Evolutionary conservation across 352 stramenopile species (phyloP).

Genomic region (Peronospora belbahrii): DNA sequence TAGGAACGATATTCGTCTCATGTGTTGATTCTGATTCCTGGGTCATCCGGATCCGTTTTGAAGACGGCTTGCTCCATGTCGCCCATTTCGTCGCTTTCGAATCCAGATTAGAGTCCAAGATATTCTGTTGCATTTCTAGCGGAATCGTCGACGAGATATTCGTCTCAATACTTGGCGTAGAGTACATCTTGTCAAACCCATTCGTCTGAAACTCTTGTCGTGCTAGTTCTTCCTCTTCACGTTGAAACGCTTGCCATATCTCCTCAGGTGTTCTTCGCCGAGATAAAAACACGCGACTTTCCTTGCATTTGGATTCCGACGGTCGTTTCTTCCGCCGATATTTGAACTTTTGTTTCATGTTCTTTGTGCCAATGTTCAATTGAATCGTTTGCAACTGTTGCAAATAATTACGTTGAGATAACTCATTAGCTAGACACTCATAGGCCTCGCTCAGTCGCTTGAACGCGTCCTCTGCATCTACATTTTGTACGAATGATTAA

Average conservation of each 20-base stretch:
- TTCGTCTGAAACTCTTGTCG: constrained; percentile 44
- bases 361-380: not conserved
- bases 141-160: not conserved
- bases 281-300: constrained; percentile 2
- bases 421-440: constrained; percentile 54
- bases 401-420: constrained; percentile 46
- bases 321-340: constrained; percentile 14
- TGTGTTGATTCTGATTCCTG: not conserved
- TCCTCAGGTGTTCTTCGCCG: constrained; percentile 46
- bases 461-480: constrained; percentile 69
- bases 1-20: not conserved
- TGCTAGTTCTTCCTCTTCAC: constrained; percentile 61
- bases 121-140: constrained; percentile 16
- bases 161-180: not conserved
- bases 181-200: constrained; percentile 59
- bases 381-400: constrained; percentile 14
- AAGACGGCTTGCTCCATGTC: constrained; percentile 24
- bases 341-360: constrained; percentile 11
- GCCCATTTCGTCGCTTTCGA: constrained; percentile 34
- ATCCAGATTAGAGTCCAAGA: constrained; percentile 36
- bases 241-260: constrained; percentile 60
- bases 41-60: not conserved
- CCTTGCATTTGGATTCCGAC: not conserved
- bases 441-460: constrained; percentile 73
- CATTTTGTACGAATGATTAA: not conserved